Percentiles rank a stretch among this genome's conserved stretches.
phyloP scores from a whole-genome alignment of 176 grass and related monocot genomes.

The Raddia distichophylla region DNA sequence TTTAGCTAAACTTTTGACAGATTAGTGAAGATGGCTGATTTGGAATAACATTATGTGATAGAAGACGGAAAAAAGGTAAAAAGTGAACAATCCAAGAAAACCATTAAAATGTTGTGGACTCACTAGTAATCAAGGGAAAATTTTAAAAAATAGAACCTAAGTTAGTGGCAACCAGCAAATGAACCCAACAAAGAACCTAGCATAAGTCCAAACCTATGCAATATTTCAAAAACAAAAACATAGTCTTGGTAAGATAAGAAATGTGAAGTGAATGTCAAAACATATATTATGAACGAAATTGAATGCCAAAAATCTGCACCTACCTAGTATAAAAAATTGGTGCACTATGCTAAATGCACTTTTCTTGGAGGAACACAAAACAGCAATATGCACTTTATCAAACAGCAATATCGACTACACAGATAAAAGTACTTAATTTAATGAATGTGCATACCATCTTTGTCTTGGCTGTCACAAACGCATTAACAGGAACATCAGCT shows the following conservation, averaged over 20 bases:
- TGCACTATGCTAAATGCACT: background rate
- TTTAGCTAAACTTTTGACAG: background rate
- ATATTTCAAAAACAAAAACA: background rate
- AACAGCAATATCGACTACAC: background rate
- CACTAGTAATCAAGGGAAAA: background rate
- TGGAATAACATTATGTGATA: background rate
- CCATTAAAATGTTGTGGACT: background rate
- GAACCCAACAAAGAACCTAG: background rate
- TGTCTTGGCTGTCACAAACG: slow-evolving; percentile 81
- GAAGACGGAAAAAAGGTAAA: background rate
- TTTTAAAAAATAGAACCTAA: background rate
- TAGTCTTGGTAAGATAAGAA: slow-evolving; percentile 9
- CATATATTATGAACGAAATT: background rate
- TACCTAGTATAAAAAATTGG: background rate
- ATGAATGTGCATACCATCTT: slow-evolving; percentile 67
- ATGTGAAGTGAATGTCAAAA: background rate
- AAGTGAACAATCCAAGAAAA: background rate
- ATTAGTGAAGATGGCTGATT: background rate
- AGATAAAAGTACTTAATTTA: slow-evolving; percentile 16
- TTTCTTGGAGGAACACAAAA: background rate
- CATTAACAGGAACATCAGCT: slow-evolving; percentile 53
- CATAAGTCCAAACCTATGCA: slow-evolving; percentile 12
- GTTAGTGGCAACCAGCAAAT: background rate
- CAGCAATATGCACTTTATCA: slow-evolving; percentile 14
- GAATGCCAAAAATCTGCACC: background rate